Percentiles rank a stretch among this genome's conserved stretches.
These are phyloP conservation scores for Viridothelium virens DNA, from an alignment of 495 filamentous ascomycete genomes.

Conservation along the genomic window DNA sequence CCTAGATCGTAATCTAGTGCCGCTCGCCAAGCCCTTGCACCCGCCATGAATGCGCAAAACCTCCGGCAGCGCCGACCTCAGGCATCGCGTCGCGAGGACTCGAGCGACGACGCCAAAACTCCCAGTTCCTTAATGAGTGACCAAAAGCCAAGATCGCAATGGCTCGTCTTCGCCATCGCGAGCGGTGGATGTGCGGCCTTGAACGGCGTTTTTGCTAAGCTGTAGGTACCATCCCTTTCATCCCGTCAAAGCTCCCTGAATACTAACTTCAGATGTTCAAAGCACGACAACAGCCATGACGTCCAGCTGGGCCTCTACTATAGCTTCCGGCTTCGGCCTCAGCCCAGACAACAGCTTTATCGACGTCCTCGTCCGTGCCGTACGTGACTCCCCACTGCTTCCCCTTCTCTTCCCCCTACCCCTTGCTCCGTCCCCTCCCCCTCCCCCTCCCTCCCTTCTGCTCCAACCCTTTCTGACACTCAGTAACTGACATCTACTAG, in stretches of 20 bases:
- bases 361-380: conserved; percentile 59
- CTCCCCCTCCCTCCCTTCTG: not conserved
- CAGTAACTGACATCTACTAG: conserved; percentile 29
- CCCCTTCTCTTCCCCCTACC: conserved; percentile 6
- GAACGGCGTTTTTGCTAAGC: conserved; percentile 93
- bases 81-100: not conserved
- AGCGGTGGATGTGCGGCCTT: conserved; percentile 86
- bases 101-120: not conserved
- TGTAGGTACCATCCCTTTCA: conserved; percentile 48
- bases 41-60: not conserved
- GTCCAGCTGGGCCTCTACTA: conserved; percentile 52
- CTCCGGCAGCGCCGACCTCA: conserved; percentile 8
- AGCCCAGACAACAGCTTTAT: conserved; percentile 45
- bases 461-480: not conserved
- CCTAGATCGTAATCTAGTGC: not conserved
- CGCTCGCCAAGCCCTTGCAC: not conserved
- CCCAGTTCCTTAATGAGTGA: not conserved
- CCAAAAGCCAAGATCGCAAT: conserved; percentile 32
- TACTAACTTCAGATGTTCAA: conserved; percentile 15
- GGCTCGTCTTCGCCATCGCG: conserved; percentile 75
- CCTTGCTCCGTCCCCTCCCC: not conserved
- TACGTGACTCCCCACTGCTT: conserved; percentile 40
- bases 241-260: not conserved
- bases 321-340: conserved; percentile 57
- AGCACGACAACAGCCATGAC: conserved; percentile 85